Conservation (phyloP, 176 grass and related monocot species). For the Aechmea fasciata region DNA sequence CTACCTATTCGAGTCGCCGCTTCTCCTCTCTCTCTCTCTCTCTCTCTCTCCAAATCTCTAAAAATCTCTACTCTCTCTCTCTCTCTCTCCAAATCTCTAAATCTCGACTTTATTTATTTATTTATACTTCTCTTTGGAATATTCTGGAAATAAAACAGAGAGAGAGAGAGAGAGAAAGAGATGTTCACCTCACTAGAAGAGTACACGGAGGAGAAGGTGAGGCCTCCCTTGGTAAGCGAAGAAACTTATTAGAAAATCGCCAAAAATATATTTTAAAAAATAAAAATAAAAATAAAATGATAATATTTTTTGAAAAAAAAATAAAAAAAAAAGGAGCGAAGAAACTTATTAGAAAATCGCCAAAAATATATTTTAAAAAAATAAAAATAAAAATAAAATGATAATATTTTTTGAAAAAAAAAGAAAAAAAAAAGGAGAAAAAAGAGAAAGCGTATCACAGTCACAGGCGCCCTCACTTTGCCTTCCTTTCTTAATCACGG, state of each 20-base stretch:
- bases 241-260: not conserved
- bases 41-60: not conserved
- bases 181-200: not conserved
- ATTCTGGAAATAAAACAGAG: not conserved
- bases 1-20: not conserved
- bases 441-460: no score
- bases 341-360: not conserved
- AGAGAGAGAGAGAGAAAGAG: not conserved
- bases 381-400: no score
- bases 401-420: no score
- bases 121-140: not conserved
- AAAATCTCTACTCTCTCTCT: not conserved
- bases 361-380: not conserved
- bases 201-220: not conserved
- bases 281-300: no score
- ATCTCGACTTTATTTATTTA: no score
- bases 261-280: not conserved
- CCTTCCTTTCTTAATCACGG: no score
- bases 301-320: no score
- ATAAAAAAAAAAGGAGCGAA: not conserved
- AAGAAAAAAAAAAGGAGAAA: no score
- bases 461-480: no score
- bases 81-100: not conserved
- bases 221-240: not conserved
- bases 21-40: not conserved